phyloP scores from a whole-genome alignment of 331 rosid genomes.

The Spiraea crenata region DNA sequence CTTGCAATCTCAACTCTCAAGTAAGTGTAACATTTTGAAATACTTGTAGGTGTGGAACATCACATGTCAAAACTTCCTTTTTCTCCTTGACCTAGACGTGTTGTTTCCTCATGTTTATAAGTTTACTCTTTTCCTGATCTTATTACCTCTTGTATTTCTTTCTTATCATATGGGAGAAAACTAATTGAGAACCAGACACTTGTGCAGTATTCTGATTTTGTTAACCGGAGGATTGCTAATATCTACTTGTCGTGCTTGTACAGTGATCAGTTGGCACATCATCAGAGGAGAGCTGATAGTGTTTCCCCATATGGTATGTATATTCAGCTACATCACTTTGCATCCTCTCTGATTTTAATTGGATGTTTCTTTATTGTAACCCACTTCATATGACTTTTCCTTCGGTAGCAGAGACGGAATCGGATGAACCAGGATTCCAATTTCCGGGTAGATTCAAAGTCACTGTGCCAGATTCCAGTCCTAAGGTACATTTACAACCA shows the following conservation, averaged over 20 bases:
- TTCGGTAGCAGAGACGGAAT: constrained; percentile 1
- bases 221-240: not conserved
- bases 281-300: constrained; percentile 6
- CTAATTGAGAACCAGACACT: not conserved
- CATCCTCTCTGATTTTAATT: not conserved
- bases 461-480: constrained; percentile 8
- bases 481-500: constrained; percentile 14
- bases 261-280: constrained; percentile 16
- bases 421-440: not conserved
- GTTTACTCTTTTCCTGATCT: not conserved
- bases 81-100: not conserved
- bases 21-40: not conserved
- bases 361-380: not conserved
- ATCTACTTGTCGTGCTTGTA: not conserved
- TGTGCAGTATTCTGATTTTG: constrained; percentile 10
- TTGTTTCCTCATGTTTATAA: not conserved
- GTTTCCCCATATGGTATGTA: not conserved
- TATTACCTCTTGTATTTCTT: not conserved
- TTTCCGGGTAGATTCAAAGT: not conserved
- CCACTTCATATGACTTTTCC: not conserved
- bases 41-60: not conserved
- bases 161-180: not conserved
- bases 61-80: not conserved
- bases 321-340: not conserved
- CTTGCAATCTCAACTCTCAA: not conserved